A percentile compares a stretch with the other conserved stretches of the same genome.
These are phyloP conservation scores for Flaveria linearis DNA, from an alignment of 129 eudicot species.

Conservation along the genomic window DNA sequence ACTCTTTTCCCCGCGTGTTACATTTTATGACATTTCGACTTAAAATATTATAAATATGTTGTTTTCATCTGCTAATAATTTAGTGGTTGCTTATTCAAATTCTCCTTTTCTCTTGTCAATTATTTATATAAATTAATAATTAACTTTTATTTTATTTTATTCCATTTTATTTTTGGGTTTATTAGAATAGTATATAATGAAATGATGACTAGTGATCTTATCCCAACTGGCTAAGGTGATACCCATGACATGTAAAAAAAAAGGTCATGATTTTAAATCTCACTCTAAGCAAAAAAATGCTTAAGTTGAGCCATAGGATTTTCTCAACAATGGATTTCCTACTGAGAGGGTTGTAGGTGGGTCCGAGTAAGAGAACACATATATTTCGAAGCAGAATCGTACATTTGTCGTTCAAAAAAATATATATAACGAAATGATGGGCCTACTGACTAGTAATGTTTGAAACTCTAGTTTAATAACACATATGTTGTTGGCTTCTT, in stretches of 20 bases:
- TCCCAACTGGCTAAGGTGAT: no score
- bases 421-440: neutral
- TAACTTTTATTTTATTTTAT: neutral
- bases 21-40: neutral
- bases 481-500: no score
- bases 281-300: no score
- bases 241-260: no score
- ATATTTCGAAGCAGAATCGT: no score
- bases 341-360: no score
- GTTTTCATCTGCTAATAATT: conserved; percentile 17
- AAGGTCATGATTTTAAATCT: no score
- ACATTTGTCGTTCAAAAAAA: no score
- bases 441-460: neutral
- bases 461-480: no score
- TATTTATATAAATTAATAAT: neutral
- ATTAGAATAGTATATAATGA: neutral
- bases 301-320: no score
- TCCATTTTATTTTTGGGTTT: neutral
- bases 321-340: no score
- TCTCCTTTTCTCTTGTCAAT: conserved; percentile 12
- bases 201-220: neutral
- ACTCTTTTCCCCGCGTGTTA: conserved; percentile 27
- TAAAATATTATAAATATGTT: conserved; percentile 16
- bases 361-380: no score
- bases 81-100: conserved; percentile 32